Conservation (phyloP, 306 rosid species). For the Comarum palustre region DNA sequence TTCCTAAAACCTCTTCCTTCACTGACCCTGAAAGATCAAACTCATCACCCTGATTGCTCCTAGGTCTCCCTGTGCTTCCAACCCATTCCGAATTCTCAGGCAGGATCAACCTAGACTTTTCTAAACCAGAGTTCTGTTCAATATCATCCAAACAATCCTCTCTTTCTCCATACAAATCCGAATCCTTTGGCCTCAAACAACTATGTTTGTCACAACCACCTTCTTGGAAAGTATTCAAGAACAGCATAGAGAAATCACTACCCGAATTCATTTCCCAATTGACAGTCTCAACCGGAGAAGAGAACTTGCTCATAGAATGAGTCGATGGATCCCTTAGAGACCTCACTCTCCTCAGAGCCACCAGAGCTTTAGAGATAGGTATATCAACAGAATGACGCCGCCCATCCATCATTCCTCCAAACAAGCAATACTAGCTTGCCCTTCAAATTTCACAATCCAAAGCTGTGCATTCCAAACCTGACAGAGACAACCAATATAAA, state of each 20-base stretch:
- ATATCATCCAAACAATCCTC: constrained; percentile 35
- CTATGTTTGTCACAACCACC: constrained; percentile 35
- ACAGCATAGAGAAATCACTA: constrained; percentile 51
- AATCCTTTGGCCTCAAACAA: constrained; percentile 29
- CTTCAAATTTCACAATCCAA: constrained; percentile 15
- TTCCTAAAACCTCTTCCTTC: constrained; percentile 19
- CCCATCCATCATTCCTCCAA: constrained; percentile 57
- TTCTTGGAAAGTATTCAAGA: constrained; percentile 34
- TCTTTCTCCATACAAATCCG: constrained; percentile 25
- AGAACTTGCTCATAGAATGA: constrained; percentile 57
- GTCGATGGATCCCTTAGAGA: constrained; percentile 90
- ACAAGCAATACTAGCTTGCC: background rate
- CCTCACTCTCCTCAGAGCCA: constrained; percentile 77
- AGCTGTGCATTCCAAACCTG: constrained; percentile 20
- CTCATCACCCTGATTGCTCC: constrained; percentile 31
- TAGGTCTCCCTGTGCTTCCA: constrained; percentile 13
- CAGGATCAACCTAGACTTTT: constrained; percentile 35
- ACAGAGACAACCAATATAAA: constrained; percentile 13
- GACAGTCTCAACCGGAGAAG: constrained; percentile 50
- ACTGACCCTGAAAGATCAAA: constrained; percentile 25
- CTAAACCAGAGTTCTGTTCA: constrained; percentile 28
- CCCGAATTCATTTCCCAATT: constrained; percentile 68
- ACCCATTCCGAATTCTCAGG: constrained; percentile 24
- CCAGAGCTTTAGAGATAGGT: constrained; percentile 76
- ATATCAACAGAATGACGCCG: constrained; percentile 81